These are phyloP conservation scores for Trypanosoma avium DNA, from an alignment of 208 protist genomes.

Conservation along the genomic window DNA sequence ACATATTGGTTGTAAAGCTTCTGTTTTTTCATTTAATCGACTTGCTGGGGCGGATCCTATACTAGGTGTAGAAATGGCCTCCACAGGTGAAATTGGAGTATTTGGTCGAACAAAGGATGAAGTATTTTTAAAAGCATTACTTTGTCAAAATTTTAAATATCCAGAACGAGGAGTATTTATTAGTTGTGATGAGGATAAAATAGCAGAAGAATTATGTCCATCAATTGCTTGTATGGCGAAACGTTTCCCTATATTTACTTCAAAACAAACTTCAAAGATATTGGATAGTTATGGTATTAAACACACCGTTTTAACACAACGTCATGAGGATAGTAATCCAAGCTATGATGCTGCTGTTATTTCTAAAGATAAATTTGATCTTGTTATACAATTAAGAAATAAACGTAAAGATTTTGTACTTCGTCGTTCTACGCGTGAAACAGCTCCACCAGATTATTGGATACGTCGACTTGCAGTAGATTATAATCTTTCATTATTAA, in stretches of 20 bases:
- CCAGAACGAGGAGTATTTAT: constrained; percentile 86
- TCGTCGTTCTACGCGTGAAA: constrained; percentile 65
- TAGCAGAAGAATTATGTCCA: constrained; percentile 51
- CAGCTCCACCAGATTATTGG: constrained; percentile 79
- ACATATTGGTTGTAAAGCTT: constrained; percentile 95
- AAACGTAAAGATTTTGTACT: constrained; percentile 84
- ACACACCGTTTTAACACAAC: constrained; percentile 56
- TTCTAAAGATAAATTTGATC: constrained; percentile 70
- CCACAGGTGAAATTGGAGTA: constrained; percentile 96
- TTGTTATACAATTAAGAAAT: constrained; percentile 90
- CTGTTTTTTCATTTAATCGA: constrained; percentile 98
- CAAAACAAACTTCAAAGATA: constrained; percentile 74
- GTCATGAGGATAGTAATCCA: constrained; percentile 30
- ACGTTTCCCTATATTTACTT: constrained; percentile 59
- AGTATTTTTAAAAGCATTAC: constrained; percentile 92
- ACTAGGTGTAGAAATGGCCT: constrained; percentile 98
- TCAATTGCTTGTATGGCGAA: constrained; percentile 49
- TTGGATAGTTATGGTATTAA: constrained; percentile 79
- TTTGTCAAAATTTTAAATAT: constrained; percentile 81
- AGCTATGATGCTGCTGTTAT: constrained; percentile 59
- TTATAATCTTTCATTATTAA: constrained; percentile 88
- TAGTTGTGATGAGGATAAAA: constrained; percentile 58
- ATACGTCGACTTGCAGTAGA: constrained; percentile 90
- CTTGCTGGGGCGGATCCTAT: constrained; percentile 97
- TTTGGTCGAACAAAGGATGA: constrained; percentile 91